phyloP scores from a whole-genome alignment of 257 asterid genomes.

The Scutellaria baicalensis region DNA sequence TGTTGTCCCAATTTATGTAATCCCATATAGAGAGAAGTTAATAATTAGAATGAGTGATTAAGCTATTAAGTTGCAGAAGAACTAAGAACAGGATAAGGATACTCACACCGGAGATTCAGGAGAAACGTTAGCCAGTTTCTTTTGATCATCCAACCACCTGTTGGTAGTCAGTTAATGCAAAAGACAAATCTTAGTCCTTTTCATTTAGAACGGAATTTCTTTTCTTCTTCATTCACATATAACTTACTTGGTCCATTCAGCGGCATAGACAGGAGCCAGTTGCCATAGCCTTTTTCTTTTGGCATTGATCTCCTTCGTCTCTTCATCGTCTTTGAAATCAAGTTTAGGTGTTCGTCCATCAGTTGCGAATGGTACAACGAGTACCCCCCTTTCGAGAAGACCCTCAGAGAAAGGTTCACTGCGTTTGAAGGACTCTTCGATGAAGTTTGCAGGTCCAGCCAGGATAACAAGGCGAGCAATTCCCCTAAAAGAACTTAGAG shows the following conservation, averaged over 20 bases:
- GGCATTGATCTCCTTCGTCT: conserved; percentile 37
- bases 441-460: conserved; percentile 72
- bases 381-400: conserved; percentile 76
- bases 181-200: background rate
- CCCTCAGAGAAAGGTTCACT: conserved; percentile 69
- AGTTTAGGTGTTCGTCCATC: conserved; percentile 54
- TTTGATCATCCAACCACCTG: conserved; percentile 97
- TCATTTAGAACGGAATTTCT: background rate
- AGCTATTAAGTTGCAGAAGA: background rate
- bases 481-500: conserved; percentile 79
- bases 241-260: conserved; percentile 83
- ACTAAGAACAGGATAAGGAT: background rate
- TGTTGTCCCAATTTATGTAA: background rate
- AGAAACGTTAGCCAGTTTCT: conserved; percentile 71
- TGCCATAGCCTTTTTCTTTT: conserved; percentile 87
- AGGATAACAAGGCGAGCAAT: conserved; percentile 85
- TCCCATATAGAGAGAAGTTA: background rate
- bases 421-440: conserved; percentile 56
- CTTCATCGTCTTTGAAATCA: conserved; percentile 62
- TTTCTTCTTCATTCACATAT: background rate
- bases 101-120: conserved; percentile 94
- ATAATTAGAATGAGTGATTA: background rate
- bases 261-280: conserved; percentile 52
- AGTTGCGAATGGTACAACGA: conserved; percentile 75
- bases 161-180: conserved; percentile 2